Conservation (phyloP, 495 filamentous ascomycete genomes). For the Penicillium argentinense region DNA sequence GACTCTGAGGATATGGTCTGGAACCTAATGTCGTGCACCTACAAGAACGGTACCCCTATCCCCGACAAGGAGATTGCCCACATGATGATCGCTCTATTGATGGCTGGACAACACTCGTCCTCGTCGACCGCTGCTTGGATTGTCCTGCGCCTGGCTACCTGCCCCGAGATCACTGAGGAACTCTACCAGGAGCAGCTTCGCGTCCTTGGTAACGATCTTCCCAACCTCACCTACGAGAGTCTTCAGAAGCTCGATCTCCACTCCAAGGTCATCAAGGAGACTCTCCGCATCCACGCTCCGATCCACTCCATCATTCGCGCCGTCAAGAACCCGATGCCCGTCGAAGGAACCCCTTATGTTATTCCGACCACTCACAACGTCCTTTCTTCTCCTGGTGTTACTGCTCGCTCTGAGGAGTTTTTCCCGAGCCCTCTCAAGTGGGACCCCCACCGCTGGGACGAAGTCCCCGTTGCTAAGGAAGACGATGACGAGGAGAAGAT, state of each 20-base stretch:
- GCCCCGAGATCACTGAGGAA: constrained; percentile 58
- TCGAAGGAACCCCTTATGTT: constrained; percentile 45
- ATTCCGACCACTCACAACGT: constrained; percentile 50
- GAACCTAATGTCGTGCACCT: constrained; percentile 63
- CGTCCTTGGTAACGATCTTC: constrained; percentile 52
- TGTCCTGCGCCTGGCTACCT: constrained; percentile 54
- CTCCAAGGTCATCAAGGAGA: constrained; percentile 59
- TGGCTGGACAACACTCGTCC: constrained; percentile 66
- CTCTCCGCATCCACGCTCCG: constrained; percentile 61
- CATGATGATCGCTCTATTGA: constrained; percentile 68
- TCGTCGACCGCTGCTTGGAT: constrained; percentile 63
- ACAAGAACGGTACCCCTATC: constrained; percentile 61
- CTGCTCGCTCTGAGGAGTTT: constrained; percentile 41
- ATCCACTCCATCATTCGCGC: constrained; percentile 64
- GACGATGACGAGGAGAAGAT: constrained; percentile 45
- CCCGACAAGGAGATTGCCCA: constrained; percentile 63
- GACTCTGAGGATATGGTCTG: constrained; percentile 66
- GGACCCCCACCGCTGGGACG: constrained; percentile 56
- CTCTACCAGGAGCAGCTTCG: constrained; percentile 55
- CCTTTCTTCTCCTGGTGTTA: constrained; percentile 50
- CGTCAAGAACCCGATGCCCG: constrained; percentile 58
- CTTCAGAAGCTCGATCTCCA: constrained; percentile 56
- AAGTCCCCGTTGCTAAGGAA: constrained; percentile 20
- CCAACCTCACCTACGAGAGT: constrained; percentile 53
- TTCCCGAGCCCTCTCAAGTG: constrained; percentile 48